Evolutionary conservation across 164 flowering plant species (phyloP).

Genomic region (Tinospora cordifolia): DNA sequence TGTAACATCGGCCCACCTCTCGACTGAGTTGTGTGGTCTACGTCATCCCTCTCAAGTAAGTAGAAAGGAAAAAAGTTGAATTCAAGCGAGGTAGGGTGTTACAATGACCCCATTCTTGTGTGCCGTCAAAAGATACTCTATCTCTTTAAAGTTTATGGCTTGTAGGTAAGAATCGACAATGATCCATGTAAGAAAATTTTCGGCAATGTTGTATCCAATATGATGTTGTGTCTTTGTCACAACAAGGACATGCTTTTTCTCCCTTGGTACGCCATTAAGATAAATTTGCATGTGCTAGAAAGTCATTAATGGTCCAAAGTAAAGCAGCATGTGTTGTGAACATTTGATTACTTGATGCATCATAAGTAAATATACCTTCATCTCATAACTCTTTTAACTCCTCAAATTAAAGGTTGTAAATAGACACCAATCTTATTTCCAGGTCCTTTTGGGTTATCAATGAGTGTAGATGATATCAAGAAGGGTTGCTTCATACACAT

Average conservation of each 20-base stretch:
- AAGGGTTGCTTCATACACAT: slow-evolving; percentile 1
- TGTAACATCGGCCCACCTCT: no score
- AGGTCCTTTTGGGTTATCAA: neutral
- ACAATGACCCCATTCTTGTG: neutral
- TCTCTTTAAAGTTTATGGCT: neutral
- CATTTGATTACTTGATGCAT: neutral
- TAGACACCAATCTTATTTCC: slow-evolving; percentile 1
- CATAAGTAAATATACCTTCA: neutral
- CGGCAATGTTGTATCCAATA: neutral
- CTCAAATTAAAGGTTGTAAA: neutral
- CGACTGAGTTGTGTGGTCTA: no score
- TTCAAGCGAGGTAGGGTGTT: no score
- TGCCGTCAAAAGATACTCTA: neutral
- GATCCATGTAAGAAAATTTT: neutral
- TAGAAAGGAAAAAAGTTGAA: no score
- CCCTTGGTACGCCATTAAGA: neutral
- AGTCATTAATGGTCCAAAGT: neutral
- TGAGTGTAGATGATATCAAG: neutral
- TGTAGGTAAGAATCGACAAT: neutral
- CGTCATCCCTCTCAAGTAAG: no score
- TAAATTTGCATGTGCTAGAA: neutral
- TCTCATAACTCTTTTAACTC: neutral
- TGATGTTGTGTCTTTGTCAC: neutral
- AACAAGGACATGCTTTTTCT: neutral
- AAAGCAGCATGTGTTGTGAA: neutral